phyloP scores from a whole-genome alignment of 768 basidiomycete genomes.

The Tricholoma furcatifolium region DNA sequence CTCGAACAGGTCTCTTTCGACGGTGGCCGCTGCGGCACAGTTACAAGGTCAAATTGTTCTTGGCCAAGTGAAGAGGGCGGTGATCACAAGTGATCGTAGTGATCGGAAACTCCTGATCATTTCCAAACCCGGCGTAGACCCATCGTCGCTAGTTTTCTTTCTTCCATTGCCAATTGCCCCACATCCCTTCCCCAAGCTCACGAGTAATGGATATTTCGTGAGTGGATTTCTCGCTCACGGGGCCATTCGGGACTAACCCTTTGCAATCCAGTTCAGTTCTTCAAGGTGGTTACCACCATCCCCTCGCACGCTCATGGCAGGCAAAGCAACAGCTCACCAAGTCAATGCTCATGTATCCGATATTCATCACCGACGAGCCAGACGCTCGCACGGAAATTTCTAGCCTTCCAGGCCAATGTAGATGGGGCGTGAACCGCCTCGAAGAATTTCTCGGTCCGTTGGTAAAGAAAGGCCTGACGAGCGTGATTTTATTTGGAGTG shows the following conservation, averaged over 20 bases:
- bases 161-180: background rate
- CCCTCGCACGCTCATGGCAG: conserved; percentile 88
- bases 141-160: background rate
- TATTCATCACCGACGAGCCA: conserved; percentile 96
- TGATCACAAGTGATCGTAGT: too few species aligned
- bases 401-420: conserved; percentile 79
- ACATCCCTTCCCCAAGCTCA: background rate
- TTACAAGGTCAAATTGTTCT: too few species aligned
- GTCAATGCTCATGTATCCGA: conserved; percentile 98
- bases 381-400: conserved; percentile 77
- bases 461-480: conserved; percentile 84
- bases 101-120: too few species aligned
- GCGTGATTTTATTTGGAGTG: conserved; percentile 95
- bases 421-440: conserved; percentile 97
- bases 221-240: conserved; percentile 16
- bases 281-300: conserved; percentile 94
- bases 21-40: too few species aligned
- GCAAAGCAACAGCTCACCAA: conserved; percentile 76
- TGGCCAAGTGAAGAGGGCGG: too few species aligned
- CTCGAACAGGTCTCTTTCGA: too few species aligned
- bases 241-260: conserved; percentile 7
- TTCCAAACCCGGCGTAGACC: background rate
- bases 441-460: conserved; percentile 84
- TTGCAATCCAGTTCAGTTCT: conserved; percentile 63
- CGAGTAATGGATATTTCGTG: conserved; percentile 50